A percentile compares a stretch with the other conserved stretches of the same genome.
Evolutionary conservation across 495 filamentous ascomycete species (phyloP).

Genomic region (Aspergillus ellipticus): DNA sequence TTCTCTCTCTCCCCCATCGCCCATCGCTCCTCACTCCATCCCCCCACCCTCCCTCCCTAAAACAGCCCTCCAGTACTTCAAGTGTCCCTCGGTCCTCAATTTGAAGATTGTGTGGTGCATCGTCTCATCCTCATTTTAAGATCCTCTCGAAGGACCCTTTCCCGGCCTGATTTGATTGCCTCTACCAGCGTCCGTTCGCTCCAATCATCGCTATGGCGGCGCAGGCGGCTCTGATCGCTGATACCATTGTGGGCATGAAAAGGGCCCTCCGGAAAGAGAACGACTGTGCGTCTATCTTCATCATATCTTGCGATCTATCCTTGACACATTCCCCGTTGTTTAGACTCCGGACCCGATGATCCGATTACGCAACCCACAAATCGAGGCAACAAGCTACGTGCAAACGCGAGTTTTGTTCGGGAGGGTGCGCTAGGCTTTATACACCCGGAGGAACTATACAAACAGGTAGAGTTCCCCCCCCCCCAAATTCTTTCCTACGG

Average conservation of each 20-base stretch:
- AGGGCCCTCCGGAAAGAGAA: conserved; percentile 60
- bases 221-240: conserved; percentile 64
- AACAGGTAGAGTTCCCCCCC: conserved; percentile 56
- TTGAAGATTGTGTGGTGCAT: background rate
- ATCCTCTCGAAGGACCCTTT: background rate
- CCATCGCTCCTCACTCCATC: background rate
- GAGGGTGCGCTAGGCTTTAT: conserved; percentile 69
- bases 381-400: conserved; percentile 87
- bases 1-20: background rate
- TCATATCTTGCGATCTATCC: conserved; percentile 5
- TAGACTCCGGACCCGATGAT: conserved; percentile 85
- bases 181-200: conserved; percentile 2
- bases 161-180: conserved; percentile 3
- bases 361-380: conserved; percentile 76
- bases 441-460: conserved; percentile 73
- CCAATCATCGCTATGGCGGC: conserved; percentile 56
- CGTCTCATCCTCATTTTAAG: background rate
- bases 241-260: conserved; percentile 76
- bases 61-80: background rate
- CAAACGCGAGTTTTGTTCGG: conserved; percentile 73
- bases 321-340: too few species aligned
- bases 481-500: background rate
- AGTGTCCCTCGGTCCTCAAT: background rate
- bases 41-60: background rate
- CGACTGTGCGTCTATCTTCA: conserved; percentile 44